Percentiles rank a stretch among this genome's conserved stretches.
Conservation (phyloP, 345 rosid genomes). For the Euphorbia lathyris region DNA sequence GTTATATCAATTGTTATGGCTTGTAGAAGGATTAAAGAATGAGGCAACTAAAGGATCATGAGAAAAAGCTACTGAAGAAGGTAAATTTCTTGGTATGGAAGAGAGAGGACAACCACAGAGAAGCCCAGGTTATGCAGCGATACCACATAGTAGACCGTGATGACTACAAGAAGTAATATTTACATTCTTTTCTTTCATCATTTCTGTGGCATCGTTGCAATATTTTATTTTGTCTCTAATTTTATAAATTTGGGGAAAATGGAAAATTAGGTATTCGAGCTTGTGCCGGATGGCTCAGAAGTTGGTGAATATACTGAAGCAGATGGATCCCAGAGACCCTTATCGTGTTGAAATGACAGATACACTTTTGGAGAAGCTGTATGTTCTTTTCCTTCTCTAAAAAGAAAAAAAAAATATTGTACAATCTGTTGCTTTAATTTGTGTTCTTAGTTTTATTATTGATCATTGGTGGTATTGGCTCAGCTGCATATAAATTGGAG, state of each 20-base stretch:
- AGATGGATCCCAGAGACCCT: slow-evolving; percentile 80
- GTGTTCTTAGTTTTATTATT: not conserved
- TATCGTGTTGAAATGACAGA: slow-evolving; percentile 82
- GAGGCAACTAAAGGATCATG: slow-evolving; percentile 73
- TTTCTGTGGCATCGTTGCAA: slow-evolving; percentile 2
- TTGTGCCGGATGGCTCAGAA: slow-evolving; percentile 89
- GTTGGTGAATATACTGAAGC: slow-evolving; percentile 69
- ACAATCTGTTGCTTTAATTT: not conserved
- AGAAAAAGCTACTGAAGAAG: slow-evolving; percentile 70
- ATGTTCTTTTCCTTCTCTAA: not conserved
- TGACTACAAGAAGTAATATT: slow-evolving; percentile 78
- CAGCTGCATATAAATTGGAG: not conserved
- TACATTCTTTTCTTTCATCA: not conserved
- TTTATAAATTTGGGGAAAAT: not conserved
- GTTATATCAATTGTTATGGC: not conserved
- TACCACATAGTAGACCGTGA: slow-evolving; percentile 73
- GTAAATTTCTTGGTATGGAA: slow-evolving; percentile 78
- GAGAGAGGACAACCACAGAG: slow-evolving; percentile 77
- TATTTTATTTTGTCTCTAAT: not conserved
- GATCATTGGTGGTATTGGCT: not conserved
- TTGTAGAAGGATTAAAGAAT: slow-evolving; percentile 21
- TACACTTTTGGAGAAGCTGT: slow-evolving; percentile 83
- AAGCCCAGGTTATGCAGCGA: slow-evolving; percentile 54
- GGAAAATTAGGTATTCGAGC: slow-evolving; percentile 52
- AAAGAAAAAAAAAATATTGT: not conserved